These are phyloP conservation scores for Fibroporia radiculosa DNA, from an alignment of 768 basidiomycete species.

Conservation along the genomic window DNA sequence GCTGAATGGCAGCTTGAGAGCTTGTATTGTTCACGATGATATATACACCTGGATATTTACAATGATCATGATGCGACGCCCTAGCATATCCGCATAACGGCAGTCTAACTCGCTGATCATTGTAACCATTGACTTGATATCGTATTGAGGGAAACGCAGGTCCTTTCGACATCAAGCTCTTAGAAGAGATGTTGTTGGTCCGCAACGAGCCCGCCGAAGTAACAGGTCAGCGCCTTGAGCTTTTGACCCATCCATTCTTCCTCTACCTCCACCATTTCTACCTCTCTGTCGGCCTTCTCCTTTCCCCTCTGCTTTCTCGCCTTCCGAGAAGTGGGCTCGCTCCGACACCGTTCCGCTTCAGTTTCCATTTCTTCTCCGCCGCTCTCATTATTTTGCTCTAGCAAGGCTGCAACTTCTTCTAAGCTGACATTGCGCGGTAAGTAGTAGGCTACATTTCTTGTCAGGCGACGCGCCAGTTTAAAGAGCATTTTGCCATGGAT, in stretches of 20 bases:
- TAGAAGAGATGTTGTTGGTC: slow-evolving; percentile 56
- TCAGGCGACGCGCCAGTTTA: slow-evolving; percentile 57
- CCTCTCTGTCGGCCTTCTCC: slow-evolving; percentile 1
- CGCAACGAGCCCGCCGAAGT: slow-evolving; percentile 76
- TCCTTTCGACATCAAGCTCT: background rate
- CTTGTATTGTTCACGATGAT: no score
- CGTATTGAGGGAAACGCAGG: no score
- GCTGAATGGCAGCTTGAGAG: no score
- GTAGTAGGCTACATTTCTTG: slow-evolving; percentile 82
- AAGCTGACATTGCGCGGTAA: slow-evolving; percentile 78
- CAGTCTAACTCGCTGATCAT: no score
- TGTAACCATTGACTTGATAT: no score
- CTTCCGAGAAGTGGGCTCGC: background rate
- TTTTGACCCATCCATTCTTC: slow-evolving; percentile 96
- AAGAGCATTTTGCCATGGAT: slow-evolving; percentile 83
- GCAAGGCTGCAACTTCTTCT: slow-evolving; percentile 58
- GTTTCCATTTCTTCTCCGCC: no score
- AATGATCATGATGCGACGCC: no score
- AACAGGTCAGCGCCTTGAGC: slow-evolving; percentile 90
- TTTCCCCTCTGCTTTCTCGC: slow-evolving; percentile 2
- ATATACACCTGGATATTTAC: background rate
- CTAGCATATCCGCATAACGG: no score
- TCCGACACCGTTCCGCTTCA: background rate
- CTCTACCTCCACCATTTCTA: slow-evolving; percentile 79
- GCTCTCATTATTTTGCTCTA: slow-evolving; percentile 14